Base-by-base conservation (phyloP, 1,139 yeast species). In the Tardiomyces digboiensis region DNA sequence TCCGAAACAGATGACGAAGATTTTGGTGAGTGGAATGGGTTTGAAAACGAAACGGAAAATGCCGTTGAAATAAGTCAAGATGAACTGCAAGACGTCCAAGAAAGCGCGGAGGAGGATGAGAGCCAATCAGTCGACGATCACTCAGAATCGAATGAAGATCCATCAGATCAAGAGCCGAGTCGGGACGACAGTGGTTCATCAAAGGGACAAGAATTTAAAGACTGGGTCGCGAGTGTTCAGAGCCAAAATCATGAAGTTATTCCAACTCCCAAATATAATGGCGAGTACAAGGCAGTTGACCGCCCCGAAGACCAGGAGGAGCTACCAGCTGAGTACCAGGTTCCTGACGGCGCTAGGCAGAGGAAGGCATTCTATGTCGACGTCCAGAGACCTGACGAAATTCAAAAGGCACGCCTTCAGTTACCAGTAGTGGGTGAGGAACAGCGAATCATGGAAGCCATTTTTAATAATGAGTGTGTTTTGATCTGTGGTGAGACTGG, bases 401-500 rank as follows among this genome's bases (percentile, higher is more conserved):
- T 89, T 19, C 94, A 87, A 57, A 62, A 68, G 36, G 72, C 72
- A 38, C 72, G 98, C 52, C 67, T 80, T 59, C 74, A 79, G 44
- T 70, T 93, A 19, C 99, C 99, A 0, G 97, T 91, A 1, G 86
- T 77, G 51, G 82, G 82, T 7, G 96, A 88, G 62, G 99, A 93
- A 58, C 96, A 87, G 58, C 71, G 79, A 46, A 85, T 93, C 42
- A 88, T 93, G 97, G 99, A 93, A 61, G 96, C 97, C 1, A 76
- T 93, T 42, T 86, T 85, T 58, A 93, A 91, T 58, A 86, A 91
- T 59, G 97, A 89, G 56, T 84, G 93, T 51, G 79, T 89, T 0
- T 82, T 93, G 14, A 74, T 93, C 29, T 91, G 97, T 68, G 98
- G 98, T 70, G 97, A 91, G 55, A 91, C 98, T 0, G 98, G 98